Evolutionary conservation across 257 asterid genomes (phyloP).

Genomic region (Solanum sejunctum): DNA sequence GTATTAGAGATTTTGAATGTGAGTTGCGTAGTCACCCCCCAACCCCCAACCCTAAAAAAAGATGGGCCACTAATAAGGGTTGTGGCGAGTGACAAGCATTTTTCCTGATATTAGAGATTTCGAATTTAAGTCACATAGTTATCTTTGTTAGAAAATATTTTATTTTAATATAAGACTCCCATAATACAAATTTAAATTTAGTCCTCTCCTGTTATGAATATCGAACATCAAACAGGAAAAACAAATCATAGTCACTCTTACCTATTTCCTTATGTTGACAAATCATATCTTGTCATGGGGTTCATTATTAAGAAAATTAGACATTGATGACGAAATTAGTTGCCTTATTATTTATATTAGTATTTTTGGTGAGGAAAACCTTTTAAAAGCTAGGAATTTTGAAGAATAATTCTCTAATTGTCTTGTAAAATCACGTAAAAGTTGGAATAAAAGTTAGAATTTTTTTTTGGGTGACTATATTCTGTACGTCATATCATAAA

Average conservation of each 20-base stretch:
- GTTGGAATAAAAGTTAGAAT: no score
- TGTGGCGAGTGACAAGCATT: no score
- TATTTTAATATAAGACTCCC: fast-evolving
- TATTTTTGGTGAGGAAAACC: not conserved
- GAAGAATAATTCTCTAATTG: not conserved
- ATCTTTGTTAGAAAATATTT: not conserved
- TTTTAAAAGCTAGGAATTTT: not conserved
- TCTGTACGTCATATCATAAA: not conserved
- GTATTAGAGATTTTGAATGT: no score
- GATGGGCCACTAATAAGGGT: no score
- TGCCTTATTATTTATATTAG: not conserved
- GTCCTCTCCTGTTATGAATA: not conserved
- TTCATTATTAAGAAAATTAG: constrained; percentile 1
- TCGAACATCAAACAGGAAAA: no score
- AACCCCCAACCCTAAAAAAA: no score
- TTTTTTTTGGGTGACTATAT: no score
- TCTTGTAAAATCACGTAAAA: not conserved
- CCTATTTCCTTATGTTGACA: constrained; percentile 13
- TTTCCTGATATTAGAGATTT: not conserved
- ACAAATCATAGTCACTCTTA: not conserved
- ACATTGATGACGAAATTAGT: constrained; percentile 12
- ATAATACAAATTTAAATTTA: not conserved
- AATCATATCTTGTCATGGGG: constrained; percentile 8
- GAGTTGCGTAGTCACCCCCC: no score
- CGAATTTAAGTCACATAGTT: fast-evolving